Evolutionary conservation across 2,329 filamentous ascomycete genomes (phyloP).

Genomic region (Bipolaris cookei): DNA sequence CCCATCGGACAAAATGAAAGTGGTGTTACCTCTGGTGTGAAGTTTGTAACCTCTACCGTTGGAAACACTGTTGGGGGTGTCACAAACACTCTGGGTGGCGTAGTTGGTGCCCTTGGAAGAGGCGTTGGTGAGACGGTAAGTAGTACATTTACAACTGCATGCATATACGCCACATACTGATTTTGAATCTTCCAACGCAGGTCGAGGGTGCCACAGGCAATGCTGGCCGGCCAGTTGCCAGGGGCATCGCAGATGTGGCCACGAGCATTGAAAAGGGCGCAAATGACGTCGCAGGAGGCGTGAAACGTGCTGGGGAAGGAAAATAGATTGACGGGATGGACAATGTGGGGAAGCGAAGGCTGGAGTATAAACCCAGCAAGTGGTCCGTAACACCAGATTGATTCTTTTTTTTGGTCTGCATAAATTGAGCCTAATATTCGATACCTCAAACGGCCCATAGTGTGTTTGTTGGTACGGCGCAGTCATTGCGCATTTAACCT

Average conservation of each 20-base stretch:
- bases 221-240: conserved; percentile 51
- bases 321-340: conserved; percentile 39
- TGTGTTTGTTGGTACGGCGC: not conserved
- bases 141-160: not conserved
- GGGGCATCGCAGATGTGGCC: conserved; percentile 52
- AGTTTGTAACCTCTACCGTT: conserved; percentile 62
- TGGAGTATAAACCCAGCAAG: not conserved
- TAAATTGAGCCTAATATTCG: not conserved
- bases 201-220: conserved; percentile 55
- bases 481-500: not conserved
- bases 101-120: conserved; percentile 56
- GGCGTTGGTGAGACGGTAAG: conserved; percentile 52
- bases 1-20: conserved; percentile 49
- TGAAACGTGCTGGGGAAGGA: conserved; percentile 56
- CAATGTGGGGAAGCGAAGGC: not conserved
- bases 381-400: not conserved
- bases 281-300: conserved; percentile 52
- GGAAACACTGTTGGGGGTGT: conserved; percentile 63
- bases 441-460: not conserved
- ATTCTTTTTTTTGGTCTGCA: not conserved
- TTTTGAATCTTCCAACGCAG: conserved; percentile 1
- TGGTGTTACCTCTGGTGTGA: conserved; percentile 59
- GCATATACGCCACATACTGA: conserved; percentile 3
- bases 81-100: conserved; percentile 59
- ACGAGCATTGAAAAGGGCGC: conserved; percentile 55